Percentiles rank a stretch among this genome's conserved stretches.
These are phyloP conservation scores for Quillaja saponaria DNA, from an alignment of 306 rosid species.

Conservation along the genomic window DNA sequence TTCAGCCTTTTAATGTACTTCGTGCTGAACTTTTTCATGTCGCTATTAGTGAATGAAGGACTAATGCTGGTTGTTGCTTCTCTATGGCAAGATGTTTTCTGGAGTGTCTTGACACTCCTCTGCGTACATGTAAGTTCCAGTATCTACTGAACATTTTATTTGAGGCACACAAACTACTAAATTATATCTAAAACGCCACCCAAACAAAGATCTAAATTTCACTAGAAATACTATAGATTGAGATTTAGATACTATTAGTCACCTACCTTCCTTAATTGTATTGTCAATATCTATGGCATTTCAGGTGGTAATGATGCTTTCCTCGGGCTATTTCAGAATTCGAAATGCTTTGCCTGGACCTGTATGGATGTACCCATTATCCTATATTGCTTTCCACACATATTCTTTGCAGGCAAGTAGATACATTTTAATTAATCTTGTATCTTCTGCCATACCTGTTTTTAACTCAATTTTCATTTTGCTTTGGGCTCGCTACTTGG, in stretches of 20 bases:
- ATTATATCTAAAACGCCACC: not conserved
- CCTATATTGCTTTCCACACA: slow-evolving; percentile 86
- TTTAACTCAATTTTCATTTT: no score
- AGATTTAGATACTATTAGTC: not conserved
- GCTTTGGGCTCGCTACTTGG: no score
- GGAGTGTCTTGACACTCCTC: slow-evolving; percentile 80
- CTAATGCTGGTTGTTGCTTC: slow-evolving; percentile 72
- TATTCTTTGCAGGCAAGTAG: slow-evolving; percentile 84
- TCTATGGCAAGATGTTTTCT: slow-evolving; percentile 72
- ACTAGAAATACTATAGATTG: not conserved
- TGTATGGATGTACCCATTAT: slow-evolving; percentile 83
- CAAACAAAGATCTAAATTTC: not conserved
- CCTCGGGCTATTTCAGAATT: slow-evolving; percentile 92
- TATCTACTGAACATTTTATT: not conserved
- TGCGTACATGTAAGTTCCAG: slow-evolving; percentile 70
- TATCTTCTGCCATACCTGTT: slow-evolving; percentile 2
- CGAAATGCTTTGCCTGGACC: slow-evolving; percentile 79
- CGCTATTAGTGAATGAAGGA: slow-evolving; percentile 90
- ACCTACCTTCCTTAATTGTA: slow-evolving; percentile 20
- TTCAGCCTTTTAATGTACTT: slow-evolving; percentile 97
- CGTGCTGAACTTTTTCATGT: slow-evolving; percentile 88
- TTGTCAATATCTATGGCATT: slow-evolving; percentile 23
- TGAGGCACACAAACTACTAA: not conserved
- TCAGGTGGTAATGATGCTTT: slow-evolving; percentile 97
- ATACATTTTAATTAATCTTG: slow-evolving; percentile 1